phyloP scores from a whole-genome alignment of 768 basidiomycete genomes.

The Tricholoma terreum region DNA sequence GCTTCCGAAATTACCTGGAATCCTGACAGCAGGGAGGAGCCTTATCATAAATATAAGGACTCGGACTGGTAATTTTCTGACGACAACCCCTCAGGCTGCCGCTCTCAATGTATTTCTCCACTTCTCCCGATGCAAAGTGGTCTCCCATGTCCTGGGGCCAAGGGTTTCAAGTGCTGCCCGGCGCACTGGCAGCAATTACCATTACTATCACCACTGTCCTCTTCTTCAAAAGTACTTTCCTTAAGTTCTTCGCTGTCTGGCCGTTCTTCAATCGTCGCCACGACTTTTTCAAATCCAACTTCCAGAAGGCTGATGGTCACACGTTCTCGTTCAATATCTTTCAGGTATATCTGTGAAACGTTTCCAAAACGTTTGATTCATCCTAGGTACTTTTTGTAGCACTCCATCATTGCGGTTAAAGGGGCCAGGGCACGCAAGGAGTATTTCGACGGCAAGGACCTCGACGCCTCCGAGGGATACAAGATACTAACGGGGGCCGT shows the following conservation, averaged over 20 bases:
- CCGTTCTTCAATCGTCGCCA: constrained; percentile 1
- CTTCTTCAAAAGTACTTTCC: neutral
- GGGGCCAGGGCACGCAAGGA: constrained; percentile 29
- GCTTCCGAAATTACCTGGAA: neutral
- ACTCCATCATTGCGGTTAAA: constrained; percentile 24
- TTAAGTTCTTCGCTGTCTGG: constrained; percentile 1
- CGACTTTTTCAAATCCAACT: constrained; percentile 3
- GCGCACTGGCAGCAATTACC: neutral
- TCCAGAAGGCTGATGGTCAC: neutral
- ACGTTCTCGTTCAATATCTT: constrained; percentile 2
- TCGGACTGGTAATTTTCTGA: neutral
- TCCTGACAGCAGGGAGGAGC: too few relatives aligned
- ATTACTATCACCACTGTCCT: neutral
- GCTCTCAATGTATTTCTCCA: neutral
- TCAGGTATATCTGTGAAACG: neutral
- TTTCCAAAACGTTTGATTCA: neutral
- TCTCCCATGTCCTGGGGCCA: neutral
- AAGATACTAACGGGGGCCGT: constrained; percentile 33
- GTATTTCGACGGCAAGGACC: constrained; percentile 29
- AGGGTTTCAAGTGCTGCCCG: neutral
- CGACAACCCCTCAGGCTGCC: neutral
- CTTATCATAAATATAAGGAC: neutral
- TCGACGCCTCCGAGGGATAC: constrained; percentile 32
- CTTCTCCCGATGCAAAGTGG: neutral
- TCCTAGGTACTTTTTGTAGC: constrained; percentile 5